Base-by-base conservation (phyloP, 116 monocot species). In the Posidonia oceanica region DNA sequence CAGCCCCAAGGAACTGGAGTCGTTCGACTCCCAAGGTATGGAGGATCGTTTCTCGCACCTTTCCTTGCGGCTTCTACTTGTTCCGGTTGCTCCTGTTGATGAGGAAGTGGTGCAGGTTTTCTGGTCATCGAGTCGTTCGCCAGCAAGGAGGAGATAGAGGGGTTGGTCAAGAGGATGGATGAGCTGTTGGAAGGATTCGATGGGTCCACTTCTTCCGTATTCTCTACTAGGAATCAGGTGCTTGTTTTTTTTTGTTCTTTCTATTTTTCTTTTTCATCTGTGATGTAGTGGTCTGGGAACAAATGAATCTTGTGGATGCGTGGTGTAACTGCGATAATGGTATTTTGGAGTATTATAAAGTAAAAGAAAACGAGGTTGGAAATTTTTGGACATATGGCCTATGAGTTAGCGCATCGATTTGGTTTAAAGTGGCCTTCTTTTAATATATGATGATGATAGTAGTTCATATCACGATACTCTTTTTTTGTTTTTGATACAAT, bases 151-250 rank as follows among this genome's bases (percentile, higher is more conserved):
- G 87, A 92, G 82, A 62, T 91, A 4, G 59, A 71, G 66, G 80
- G 79, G 74, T 81, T 97, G 85, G 81, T 83, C 63, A 80, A 75
- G 69, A 78, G 85, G 58, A 97, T 97, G 87, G 77, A 70, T 4
- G 82, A 92, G 68, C 69, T 97, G 15, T 75, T 97, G 22, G 75
- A 80, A 1, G 83, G 80, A 15, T 89, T 92, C 76, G 89, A 97
- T 63, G 75, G 82, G 40, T 74, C 86, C 23, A 67, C 71, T 36
- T 55, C 72, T 44, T 83, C 87, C 42, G 51, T 97, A 74, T 92
- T 97, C 79, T 96, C 96, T n/a, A 86, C 91, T 38, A 91, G 74
- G 59, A 89, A 91, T 67, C 91, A 96, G 83, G 91, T 91, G 20
- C 14, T 67, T 66, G 12, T 69, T 23, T 65, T 58, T n/a, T 29